These are phyloP conservation scores for Vitis rupestris DNA, from an alignment of 164 flowering plant genomes.

Conservation along the genomic window DNA sequence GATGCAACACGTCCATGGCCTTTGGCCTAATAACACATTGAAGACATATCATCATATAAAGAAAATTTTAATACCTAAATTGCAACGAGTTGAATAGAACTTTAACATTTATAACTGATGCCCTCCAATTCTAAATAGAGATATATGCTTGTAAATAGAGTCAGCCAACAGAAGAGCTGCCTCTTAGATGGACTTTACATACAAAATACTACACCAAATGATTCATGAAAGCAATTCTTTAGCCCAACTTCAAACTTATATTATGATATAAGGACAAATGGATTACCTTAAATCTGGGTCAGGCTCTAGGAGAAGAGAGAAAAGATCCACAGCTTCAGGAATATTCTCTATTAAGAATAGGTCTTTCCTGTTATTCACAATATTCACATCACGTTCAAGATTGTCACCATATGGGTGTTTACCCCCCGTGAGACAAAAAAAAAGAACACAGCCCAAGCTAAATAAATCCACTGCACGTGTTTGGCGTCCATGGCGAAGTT, in stretches of 20 bases:
- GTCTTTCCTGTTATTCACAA: conserved; percentile 51
- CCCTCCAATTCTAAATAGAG: too few species aligned
- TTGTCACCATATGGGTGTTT: conserved; percentile 71
- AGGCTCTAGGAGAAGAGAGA: conserved; percentile 51
- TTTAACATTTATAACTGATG: too few species aligned
- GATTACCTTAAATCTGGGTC: conserved; percentile 58
- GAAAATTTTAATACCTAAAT: too few species aligned
- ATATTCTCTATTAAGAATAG: conserved; percentile 63
- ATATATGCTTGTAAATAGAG: too few species aligned
- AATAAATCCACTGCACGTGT: conserved; percentile 78
- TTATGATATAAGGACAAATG: neutral
- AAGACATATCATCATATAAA: neutral
- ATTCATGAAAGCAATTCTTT: neutral
- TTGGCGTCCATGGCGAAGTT: conserved; percentile 65
- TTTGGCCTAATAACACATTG: conserved; percentile 44
- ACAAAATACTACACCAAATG: neutral
- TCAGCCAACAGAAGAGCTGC: too few species aligned
- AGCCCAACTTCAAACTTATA: too few species aligned
- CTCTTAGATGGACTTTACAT: too few species aligned
- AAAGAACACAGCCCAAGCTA: conserved; percentile 79
- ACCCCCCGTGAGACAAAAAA: conserved; percentile 72
- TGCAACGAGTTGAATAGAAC: too few species aligned
- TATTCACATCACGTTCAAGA: conserved; percentile 67
- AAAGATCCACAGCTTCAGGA: conserved; percentile 79
- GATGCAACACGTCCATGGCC: conserved; percentile 51